These are phyloP conservation scores for Tolypocladium album DNA, from an alignment of 2,329 filamentous ascomycete genomes.

Conservation along the genomic window DNA sequence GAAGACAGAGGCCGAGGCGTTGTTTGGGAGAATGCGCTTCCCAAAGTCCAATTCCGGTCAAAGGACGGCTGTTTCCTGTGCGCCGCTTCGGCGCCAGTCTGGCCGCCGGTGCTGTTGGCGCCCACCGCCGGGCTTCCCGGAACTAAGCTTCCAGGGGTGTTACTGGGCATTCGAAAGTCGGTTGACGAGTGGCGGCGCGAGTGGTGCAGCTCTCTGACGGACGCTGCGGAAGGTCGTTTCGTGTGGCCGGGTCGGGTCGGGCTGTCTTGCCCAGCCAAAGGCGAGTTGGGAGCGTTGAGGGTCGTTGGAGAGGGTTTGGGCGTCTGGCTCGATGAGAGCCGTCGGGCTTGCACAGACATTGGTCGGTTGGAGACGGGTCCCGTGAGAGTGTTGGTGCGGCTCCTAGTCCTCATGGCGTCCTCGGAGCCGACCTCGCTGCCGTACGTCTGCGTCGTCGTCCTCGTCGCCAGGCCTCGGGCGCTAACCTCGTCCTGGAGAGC, in stretches of 20 bases:
- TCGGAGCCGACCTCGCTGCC: slow-evolving; percentile 50
- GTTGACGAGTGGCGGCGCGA: slow-evolving; percentile 81
- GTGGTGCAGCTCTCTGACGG: slow-evolving; percentile 71
- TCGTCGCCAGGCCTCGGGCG: slow-evolving; percentile 29
- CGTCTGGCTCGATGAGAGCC: slow-evolving; percentile 39
- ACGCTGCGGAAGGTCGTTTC: slow-evolving; percentile 66
- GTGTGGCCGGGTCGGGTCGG: slow-evolving; percentile 36
- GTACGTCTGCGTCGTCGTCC: slow-evolving; percentile 44
- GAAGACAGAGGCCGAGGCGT: slow-evolving; percentile 40
- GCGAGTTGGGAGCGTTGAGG: slow-evolving; percentile 28
- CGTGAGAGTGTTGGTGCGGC: slow-evolving; percentile 48
- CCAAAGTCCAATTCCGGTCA: slow-evolving; percentile 60
- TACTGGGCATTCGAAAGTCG: slow-evolving; percentile 45
- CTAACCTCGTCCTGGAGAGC: slow-evolving; percentile 78
- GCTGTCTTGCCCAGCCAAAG: slow-evolving; percentile 29
- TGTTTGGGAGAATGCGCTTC: slow-evolving; percentile 31
- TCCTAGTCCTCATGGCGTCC: slow-evolving; percentile 37
- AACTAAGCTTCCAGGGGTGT: slow-evolving; percentile 9
- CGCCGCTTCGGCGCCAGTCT: slow-evolving; percentile 25
- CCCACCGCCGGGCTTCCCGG: slow-evolving; percentile 22
- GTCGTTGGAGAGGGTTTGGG: slow-evolving; percentile 34
- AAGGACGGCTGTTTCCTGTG: slow-evolving; percentile 61
- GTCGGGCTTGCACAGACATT: slow-evolving; percentile 34
- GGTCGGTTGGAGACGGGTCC: slow-evolving; percentile 33
- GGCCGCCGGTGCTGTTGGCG: slow-evolving; percentile 28